phyloP scores from a whole-genome alignment of 441 rosid species.

The Adansonia grandidieri region DNA sequence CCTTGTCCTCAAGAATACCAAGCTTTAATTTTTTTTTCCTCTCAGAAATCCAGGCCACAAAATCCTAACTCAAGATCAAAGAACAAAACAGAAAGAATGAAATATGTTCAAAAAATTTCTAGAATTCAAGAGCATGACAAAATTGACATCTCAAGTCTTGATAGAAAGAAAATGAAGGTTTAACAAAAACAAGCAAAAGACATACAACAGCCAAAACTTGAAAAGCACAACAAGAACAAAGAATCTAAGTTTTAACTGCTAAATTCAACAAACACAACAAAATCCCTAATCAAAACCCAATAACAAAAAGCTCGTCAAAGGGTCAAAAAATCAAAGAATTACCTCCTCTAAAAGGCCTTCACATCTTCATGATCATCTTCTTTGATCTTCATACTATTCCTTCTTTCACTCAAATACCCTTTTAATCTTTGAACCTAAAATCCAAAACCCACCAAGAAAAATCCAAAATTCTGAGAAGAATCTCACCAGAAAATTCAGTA shows the following conservation, averaged over 20 bases:
- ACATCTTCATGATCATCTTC: slow-evolving; percentile 31
- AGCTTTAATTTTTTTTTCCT: neutral
- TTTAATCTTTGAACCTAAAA: slow-evolving; percentile 29
- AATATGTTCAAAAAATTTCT: neutral
- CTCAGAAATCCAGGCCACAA: slow-evolving; percentile 21
- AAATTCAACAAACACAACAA: slow-evolving; percentile 7
- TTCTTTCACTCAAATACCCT: slow-evolving; percentile 30
- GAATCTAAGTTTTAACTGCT: slow-evolving; percentile 28
- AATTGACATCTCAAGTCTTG: slow-evolving; percentile 1
- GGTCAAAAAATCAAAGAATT: slow-evolving; percentile 25
- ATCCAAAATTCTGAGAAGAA: slow-evolving; percentile 28
- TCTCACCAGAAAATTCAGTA: slow-evolving; percentile 26
- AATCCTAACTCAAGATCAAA: slow-evolving; percentile 27
- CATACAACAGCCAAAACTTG: slow-evolving; percentile 8
- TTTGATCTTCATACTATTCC: slow-evolving; percentile 36
- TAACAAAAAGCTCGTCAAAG: slow-evolving; percentile 28
- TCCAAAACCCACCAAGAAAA: slow-evolving; percentile 41
- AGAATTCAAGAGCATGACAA: neutral
- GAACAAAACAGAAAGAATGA: neutral
- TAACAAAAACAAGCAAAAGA: slow-evolving; percentile 9
- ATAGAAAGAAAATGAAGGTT: slow-evolving; percentile 19
- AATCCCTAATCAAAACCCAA: slow-evolving; percentile 29
- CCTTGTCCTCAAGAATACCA: neutral
- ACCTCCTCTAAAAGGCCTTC: slow-evolving; percentile 21
- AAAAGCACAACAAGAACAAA: slow-evolving; percentile 24